Percentiles rank a stretch among this genome's conserved stretches.
Conservation (phyloP, 176 grass and related monocot species). For the Pontederia paniculata region DNA sequence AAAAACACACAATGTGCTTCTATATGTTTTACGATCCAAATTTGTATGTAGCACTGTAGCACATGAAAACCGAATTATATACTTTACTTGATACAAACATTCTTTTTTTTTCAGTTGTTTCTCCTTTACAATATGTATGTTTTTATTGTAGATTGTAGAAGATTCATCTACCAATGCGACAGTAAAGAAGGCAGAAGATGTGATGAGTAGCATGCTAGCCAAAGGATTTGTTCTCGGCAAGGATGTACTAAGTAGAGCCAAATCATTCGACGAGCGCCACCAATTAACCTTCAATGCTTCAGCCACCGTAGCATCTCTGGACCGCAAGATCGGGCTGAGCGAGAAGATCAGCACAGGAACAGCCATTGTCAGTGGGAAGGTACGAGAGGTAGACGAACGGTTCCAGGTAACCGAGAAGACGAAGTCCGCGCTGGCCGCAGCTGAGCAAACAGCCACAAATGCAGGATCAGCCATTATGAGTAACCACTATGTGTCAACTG, state of each 20-base stretch:
- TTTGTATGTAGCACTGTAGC: too few species aligned
- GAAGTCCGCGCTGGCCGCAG: conserved; percentile 53
- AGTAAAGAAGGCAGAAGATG: conserved; percentile 87
- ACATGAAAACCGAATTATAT: too few species aligned
- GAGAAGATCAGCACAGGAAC: conserved; percentile 74
- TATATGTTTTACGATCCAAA: too few species aligned
- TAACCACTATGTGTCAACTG: conserved; percentile 75
- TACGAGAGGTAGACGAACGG: conserved; percentile 68
- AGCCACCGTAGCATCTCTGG: conserved; percentile 60
- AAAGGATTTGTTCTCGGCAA: conserved; percentile 93
- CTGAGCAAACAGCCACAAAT: conserved; percentile 66
- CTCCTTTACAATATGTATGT: conserved; percentile 12
- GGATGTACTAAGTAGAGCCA: conserved; percentile 66
- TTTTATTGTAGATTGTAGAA: conserved; percentile 26
- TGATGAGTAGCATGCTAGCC: conserved; percentile 94
- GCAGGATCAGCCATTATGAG: conserved; percentile 64
- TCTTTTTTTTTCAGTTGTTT: not conserved
- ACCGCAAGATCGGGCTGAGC: conserved; percentile 63
- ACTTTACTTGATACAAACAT: not conserved
- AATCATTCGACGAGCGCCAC: conserved; percentile 69
- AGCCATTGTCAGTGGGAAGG: conserved; percentile 59
- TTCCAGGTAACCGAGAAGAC: conserved; percentile 76
- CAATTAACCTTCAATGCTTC: conserved; percentile 64
- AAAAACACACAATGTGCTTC: too few species aligned
- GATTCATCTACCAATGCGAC: conserved; percentile 30